A percentile compares a stretch with the other conserved stretches of the same genome.
Evolutionary conservation across 345 rosid species (phyloP).

Genomic region (Geranium brycei): DNA sequence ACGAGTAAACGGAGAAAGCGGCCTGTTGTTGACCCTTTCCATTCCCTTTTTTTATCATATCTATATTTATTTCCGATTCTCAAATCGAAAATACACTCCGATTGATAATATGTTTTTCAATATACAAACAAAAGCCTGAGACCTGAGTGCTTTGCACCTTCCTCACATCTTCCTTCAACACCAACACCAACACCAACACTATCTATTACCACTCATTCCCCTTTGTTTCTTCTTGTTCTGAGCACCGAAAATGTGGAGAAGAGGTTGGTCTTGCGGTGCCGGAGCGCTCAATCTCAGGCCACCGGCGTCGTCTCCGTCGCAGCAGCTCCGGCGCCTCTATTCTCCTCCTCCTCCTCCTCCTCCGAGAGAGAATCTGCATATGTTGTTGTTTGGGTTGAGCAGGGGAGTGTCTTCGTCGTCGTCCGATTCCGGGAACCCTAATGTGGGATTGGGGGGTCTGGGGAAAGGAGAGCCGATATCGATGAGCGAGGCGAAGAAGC

Average conservation of each 20-base stretch:
- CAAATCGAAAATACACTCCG: too few species aligned
- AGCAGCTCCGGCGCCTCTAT: background rate
- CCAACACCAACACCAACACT: too few species aligned
- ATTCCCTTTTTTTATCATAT: too few species aligned
- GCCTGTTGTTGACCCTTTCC: too few species aligned
- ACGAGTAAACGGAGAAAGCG: too few species aligned
- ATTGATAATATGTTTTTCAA: too few species aligned
- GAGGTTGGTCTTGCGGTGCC: background rate
- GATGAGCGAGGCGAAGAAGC: slow-evolving; percentile 50
- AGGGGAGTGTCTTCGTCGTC: background rate
- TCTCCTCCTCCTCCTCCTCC: background rate
- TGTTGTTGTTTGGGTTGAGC: background rate
- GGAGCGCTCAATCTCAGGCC: background rate
- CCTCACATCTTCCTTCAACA: too few species aligned
- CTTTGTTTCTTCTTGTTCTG: too few species aligned
- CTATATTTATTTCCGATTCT: too few species aligned
- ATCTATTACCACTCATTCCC: too few species aligned
- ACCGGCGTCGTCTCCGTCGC: background rate
- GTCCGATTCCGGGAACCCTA: background rate
- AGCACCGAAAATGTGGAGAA: background rate
- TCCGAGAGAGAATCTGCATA: background rate
- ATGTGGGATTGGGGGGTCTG: background rate
- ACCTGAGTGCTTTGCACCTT: too few species aligned
- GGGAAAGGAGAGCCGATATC: slow-evolving; percentile 21
- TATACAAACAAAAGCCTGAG: too few species aligned